These are phyloP conservation scores for Sicyos edulis DNA, from an alignment of 306 rosid genomes.

Conservation along the genomic window DNA sequence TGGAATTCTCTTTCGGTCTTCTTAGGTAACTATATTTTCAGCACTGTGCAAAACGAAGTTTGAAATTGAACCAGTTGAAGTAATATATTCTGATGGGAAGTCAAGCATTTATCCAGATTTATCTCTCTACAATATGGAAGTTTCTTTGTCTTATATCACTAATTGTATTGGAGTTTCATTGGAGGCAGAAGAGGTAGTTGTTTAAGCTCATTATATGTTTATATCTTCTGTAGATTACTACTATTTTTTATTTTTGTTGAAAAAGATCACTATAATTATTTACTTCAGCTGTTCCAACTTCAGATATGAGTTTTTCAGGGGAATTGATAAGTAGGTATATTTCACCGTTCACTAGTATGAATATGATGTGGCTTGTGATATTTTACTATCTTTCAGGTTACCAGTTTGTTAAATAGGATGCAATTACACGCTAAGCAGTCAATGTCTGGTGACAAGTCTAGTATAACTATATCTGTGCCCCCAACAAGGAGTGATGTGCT, in stretches of 20 bases:
- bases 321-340: constrained; percentile 4
- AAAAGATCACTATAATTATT: too few relatives aligned
- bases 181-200: constrained; percentile 54
- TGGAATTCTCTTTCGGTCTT: constrained; percentile 25
- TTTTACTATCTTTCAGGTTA: constrained; percentile 43
- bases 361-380: neutral
- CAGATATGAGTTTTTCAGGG: neutral
- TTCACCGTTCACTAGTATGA: neutral
- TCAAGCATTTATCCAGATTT: constrained; percentile 70
- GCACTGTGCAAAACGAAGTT: constrained; percentile 61
- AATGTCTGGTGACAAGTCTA: constrained; percentile 30
- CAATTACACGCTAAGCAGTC: constrained; percentile 63
- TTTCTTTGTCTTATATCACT: constrained; percentile 63
- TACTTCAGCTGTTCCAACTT: too few relatives aligned
- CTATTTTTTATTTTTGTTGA: too few relatives aligned
- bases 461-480: constrained; percentile 59
- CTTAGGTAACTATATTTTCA: constrained; percentile 74
- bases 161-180: constrained; percentile 64
- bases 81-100: constrained; percentile 63
- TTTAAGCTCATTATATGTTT: neutral
- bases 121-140: constrained; percentile 77
- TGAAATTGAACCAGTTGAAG: constrained; percentile 89
- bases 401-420: constrained; percentile 69
- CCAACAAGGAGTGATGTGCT: constrained; percentile 90
- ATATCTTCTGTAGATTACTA: too few relatives aligned